These are phyloP conservation scores for Leptographium wingfieldii DNA, from an alignment of 2,329 filamentous ascomycete genomes.

Conservation along the genomic window DNA sequence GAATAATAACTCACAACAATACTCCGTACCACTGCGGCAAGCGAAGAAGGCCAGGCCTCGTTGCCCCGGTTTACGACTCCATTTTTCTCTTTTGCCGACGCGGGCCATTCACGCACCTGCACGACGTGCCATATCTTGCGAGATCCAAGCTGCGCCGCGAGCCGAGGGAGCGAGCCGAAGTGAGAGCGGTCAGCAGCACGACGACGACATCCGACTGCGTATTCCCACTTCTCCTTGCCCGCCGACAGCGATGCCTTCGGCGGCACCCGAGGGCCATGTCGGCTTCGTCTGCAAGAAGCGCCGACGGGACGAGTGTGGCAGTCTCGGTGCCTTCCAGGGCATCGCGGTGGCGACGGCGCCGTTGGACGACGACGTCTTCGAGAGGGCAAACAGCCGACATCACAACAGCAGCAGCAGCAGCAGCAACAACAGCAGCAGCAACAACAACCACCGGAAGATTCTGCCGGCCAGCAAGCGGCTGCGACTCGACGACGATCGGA, in stretches of 20 bases:
- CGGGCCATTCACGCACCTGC: neutral
- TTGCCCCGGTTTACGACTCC: neutral
- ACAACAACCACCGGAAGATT: constrained; percentile 1
- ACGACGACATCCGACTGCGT: neutral
- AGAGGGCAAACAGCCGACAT: constrained; percentile 3
- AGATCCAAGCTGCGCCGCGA: neutral
- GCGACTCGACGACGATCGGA: constrained; percentile 3
- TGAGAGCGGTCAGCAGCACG: too few relatives aligned
- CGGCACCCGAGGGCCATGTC: neutral
- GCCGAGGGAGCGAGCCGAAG: neutral
- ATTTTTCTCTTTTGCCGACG: neutral
- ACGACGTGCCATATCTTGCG: neutral
- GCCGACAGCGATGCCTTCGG: constrained; percentile 4
- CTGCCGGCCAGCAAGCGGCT: constrained; percentile 5
- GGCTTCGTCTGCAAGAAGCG: constrained; percentile 21
- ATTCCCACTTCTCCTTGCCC: neutral
- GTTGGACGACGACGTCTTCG: too few relatives aligned
- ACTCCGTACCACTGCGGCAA: neutral
- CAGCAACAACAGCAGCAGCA: constrained; percentile 7
- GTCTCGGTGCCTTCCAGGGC: neutral
- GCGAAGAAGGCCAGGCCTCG: neutral
- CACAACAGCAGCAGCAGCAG: neutral
- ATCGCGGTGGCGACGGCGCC: too few relatives aligned
- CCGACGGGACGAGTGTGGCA: constrained; percentile 20
- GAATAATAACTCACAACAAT: neutral